A percentile compares a stretch with the other conserved stretches of the same genome.
phyloP scores from a whole-genome alignment of 225 moss, liverwort and hornwort genomes.

The Marchantia paleacea region DNA sequence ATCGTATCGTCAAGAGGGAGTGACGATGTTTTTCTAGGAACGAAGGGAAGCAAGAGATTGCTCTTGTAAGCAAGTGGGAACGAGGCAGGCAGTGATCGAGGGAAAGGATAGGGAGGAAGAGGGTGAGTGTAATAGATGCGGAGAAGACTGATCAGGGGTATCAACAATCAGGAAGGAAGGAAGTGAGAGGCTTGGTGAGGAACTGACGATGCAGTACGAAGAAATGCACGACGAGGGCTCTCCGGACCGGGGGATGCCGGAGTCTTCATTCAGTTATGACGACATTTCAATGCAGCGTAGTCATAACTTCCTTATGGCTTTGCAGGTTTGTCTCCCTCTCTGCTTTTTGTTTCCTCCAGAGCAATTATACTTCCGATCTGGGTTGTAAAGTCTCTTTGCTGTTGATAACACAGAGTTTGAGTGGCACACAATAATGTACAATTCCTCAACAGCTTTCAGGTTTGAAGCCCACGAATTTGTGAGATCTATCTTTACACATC shows the following conservation, averaged over 20 bases:
- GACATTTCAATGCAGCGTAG: slow-evolving; percentile 50
- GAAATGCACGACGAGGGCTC: slow-evolving; percentile 19
- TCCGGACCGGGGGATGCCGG: slow-evolving; percentile 27
- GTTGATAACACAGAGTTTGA: background rate
- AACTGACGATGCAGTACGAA: slow-evolving; percentile 27
- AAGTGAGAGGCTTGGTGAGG: background rate
- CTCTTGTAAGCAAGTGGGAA: too few species aligned
- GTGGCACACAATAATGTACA: background rate
- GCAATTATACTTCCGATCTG: background rate
- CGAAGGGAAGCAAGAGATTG: too few species aligned
- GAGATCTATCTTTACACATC: too few species aligned
- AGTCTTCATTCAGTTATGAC: slow-evolving; percentile 41
- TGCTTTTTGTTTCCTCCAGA: background rate
- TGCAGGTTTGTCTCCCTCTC: slow-evolving; percentile 32
- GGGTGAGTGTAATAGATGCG: background rate
- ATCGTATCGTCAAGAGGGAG: too few species aligned
- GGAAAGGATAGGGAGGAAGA: background rate
- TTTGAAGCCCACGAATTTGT: too few species aligned
- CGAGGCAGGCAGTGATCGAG: too few species aligned
- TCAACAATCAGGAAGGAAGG: background rate
- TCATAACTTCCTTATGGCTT: slow-evolving; percentile 46
- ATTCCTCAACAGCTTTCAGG: background rate
- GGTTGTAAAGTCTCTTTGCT: background rate
- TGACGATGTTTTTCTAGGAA: too few species aligned
- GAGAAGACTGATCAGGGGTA: background rate